Percentiles rank a stretch among this genome's conserved stretches.
Conservation (phyloP, 805 yeast species). For the Priceomyces haplophilus region DNA sequence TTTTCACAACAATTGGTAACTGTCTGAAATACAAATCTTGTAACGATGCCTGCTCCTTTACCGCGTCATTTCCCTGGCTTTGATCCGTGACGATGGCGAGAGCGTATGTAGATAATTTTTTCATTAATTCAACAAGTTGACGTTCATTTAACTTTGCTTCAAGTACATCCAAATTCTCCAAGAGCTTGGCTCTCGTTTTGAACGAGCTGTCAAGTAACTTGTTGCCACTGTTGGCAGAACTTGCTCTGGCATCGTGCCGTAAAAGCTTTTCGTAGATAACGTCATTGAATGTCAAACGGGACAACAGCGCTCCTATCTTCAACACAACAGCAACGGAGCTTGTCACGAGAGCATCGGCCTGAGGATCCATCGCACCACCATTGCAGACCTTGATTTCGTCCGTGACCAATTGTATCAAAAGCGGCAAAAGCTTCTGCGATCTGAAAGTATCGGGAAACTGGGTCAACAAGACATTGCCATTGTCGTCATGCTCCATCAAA, state of each 20-base stretch:
- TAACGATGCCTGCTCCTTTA: constrained; percentile 30
- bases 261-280: constrained; percentile 50
- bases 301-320: constrained; percentile 60
- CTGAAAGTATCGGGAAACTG: constrained; percentile 44
- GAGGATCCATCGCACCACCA: constrained; percentile 14
- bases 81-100: constrained; percentile 26
- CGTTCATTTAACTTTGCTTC: constrained; percentile 48
- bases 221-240: constrained; percentile 19
- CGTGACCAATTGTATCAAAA: constrained; percentile 51
- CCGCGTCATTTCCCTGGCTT: constrained; percentile 24
- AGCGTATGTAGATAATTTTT: constrained; percentile 41
- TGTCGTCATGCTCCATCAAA: constrained; percentile 36
- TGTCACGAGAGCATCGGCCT: constrained; percentile 42
- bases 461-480: constrained; percentile 18
- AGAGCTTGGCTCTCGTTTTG: constrained; percentile 27
- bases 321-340: constrained; percentile 55
- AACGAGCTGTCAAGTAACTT: constrained; percentile 32
- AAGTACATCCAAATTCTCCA: constrained; percentile 47
- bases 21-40: constrained; percentile 55
- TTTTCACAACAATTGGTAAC: constrained; percentile 38
- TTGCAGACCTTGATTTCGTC: constrained; percentile 32
- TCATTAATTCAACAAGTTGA: constrained; percentile 48
- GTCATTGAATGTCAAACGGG: constrained; percentile 77
- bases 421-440: constrained; percentile 72
- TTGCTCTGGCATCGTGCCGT: constrained; percentile 21